These are phyloP conservation scores for Apiospora hydei DNA, from an alignment of 2,329 filamentous ascomycete genomes.

Conservation along the genomic window DNA sequence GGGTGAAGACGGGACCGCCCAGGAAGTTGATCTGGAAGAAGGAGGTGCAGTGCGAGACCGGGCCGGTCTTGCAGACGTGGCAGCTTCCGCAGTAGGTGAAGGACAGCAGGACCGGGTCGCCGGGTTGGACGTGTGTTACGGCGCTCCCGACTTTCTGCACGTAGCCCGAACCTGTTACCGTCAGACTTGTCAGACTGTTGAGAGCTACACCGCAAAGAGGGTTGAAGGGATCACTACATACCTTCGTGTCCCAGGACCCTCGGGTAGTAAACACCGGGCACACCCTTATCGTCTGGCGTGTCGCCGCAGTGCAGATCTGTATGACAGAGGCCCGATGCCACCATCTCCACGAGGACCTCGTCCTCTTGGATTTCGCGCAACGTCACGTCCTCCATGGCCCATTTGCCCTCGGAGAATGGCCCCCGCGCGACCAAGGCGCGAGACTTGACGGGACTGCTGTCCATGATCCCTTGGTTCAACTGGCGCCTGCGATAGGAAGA, in stretches of 20 bases:
- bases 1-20: conserved; percentile 53
- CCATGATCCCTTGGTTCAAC: background rate
- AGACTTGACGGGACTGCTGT: conserved; percentile 35
- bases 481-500: background rate
- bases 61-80: conserved; percentile 53
- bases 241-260: conserved; percentile 62
- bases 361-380: conserved; percentile 44
- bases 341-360: conserved; percentile 60
- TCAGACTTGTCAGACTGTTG: background rate
- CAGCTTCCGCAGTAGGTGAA: conserved; percentile 56
- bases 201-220: background rate
- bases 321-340: conserved; percentile 63
- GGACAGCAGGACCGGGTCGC: conserved; percentile 55
- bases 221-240: conserved; percentile 26
- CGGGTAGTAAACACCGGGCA: conserved; percentile 50
- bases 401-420: conserved; percentile 42
- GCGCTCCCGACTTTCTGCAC: conserved; percentile 52
- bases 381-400: conserved; percentile 41
- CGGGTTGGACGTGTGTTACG: conserved; percentile 49
- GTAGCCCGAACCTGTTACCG: conserved; percentile 49
- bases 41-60: conserved; percentile 55
- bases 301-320: conserved; percentile 58
- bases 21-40: conserved; percentile 61
- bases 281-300: conserved; percentile 38
- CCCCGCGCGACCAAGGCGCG: conserved; percentile 41